Evolutionary conservation across 1,284 basidiomycete genomes (phyloP).

Genomic region (Mycosarcoma mackinlayi): DNA sequence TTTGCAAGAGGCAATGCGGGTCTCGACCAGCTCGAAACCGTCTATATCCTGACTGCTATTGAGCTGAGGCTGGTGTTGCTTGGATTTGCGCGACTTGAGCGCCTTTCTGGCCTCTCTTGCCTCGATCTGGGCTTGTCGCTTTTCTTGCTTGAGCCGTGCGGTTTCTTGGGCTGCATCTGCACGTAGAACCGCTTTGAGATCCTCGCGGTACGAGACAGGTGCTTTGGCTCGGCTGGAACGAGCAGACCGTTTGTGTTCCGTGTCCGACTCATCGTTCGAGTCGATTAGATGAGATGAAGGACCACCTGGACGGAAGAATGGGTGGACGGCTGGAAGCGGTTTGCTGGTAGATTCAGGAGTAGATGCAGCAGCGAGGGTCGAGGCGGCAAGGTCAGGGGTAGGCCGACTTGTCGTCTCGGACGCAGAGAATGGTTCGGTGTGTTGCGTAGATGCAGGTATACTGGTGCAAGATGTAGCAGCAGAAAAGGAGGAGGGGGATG

Average conservation of each 20-base stretch:
- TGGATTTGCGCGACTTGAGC: background rate
- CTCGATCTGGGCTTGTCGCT: slow-evolving; percentile 10
- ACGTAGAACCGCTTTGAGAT: slow-evolving; percentile 48
- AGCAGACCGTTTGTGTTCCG: slow-evolving; percentile 11
- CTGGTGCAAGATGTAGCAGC: background rate
- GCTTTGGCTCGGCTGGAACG: slow-evolving; percentile 30
- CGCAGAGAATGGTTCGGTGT: background rate
- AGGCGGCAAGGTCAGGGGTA: background rate
- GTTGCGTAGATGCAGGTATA: slow-evolving; percentile 12
- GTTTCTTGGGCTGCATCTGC: slow-evolving; percentile 35
- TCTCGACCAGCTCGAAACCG: slow-evolving; percentile 29
- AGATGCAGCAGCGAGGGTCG: background rate
- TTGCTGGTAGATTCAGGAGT: background rate
- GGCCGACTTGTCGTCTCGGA: background rate
- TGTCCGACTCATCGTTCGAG: slow-evolving; percentile 6
- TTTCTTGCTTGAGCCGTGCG: slow-evolving; percentile 17
- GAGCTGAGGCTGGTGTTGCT: background rate
- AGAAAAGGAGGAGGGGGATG: slow-evolving; percentile 10
- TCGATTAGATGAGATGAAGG: slow-evolving; percentile 1
- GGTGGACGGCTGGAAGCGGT: slow-evolving; percentile 19
- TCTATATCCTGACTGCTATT: background rate
- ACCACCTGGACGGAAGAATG: slow-evolving; percentile 20
- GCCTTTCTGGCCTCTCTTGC: slow-evolving; percentile 14
- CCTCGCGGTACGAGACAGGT: slow-evolving; percentile 38
- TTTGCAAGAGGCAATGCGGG: slow-evolving; percentile 3